Conservation (phyloP, 179 eudicot genomes). For the Carnegiea gigantea region DNA sequence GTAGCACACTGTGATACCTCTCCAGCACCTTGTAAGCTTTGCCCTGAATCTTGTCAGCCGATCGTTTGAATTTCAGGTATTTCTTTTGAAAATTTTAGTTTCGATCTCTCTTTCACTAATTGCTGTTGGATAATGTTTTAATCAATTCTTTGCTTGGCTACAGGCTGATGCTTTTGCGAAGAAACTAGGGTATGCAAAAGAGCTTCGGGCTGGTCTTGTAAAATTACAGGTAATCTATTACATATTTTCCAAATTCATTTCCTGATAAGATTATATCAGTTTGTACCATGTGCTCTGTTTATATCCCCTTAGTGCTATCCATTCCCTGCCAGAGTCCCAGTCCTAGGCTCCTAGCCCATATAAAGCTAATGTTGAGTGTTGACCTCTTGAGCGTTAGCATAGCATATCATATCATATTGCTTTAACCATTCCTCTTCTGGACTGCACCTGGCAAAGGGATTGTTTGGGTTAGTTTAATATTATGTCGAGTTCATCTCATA, state of each 20-base stretch:
- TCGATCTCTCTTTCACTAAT: not conserved
- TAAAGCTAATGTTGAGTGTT: not conserved
- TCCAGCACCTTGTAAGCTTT: conserved; percentile 89
- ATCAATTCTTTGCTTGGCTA: conserved; percentile 14
- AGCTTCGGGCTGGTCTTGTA: conserved; percentile 91
- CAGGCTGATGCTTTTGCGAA: conserved; percentile 99
- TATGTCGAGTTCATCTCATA: not conserved
- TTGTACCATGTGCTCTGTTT: not conserved
- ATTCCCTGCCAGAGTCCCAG: not conserved
- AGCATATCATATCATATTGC: not conserved
- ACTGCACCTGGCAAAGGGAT: not conserved
- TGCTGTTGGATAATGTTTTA: conserved; percentile 10
- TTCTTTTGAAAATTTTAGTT: not conserved
- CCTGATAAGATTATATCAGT: not conserved
- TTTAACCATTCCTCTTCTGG: not conserved
- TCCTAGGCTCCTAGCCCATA: not conserved
- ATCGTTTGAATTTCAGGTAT: conserved; percentile 94
- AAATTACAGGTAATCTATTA: conserved; percentile 67
- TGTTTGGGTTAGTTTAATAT: not conserved
- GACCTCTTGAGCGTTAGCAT: conserved; percentile 1
- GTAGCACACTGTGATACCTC: conserved; percentile 96
- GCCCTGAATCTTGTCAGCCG: conserved; percentile 92
- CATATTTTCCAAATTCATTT: not conserved
- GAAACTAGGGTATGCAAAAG: conserved; percentile 71
- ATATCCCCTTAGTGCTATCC: not conserved